A percentile compares a stretch with the other conserved stretches of the same genome.
phyloP scores from a whole-genome alignment of 2,329 filamentous ascomycete genomes.

The Dothidotthia symphoricarpi region DNA sequence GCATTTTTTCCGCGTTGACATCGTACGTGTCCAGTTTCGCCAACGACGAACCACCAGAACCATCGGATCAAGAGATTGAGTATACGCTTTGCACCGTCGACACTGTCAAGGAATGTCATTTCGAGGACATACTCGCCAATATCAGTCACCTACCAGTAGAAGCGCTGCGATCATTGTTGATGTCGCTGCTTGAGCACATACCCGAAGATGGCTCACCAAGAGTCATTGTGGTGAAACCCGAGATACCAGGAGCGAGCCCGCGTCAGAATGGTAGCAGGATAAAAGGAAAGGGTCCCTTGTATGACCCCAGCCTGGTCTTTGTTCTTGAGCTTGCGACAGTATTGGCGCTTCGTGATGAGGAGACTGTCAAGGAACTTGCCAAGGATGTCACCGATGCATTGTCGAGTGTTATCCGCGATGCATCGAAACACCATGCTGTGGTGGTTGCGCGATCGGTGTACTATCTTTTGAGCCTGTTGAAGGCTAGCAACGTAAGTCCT shows the following conservation, averaged over 20 bases:
- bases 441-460: conserved; percentile 80
- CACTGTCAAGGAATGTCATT: conserved; percentile 85
- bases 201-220: conserved; percentile 79
- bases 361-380: conserved; percentile 70
- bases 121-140: conserved; percentile 78
- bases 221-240: conserved; percentile 88
- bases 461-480: conserved; percentile 79
- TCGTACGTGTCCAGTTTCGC: conserved; percentile 99
- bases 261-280: conserved; percentile 60
- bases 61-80: conserved; percentile 94
- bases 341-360: conserved; percentile 71
- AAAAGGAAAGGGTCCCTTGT: conserved; percentile 59
- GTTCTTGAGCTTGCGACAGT: conserved; percentile 88
- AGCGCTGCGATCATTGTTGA: conserved; percentile 62
- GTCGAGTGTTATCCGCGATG: conserved; percentile 78
- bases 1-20: conserved; percentile 90
- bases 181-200: conserved; percentile 75
- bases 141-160: conserved; percentile 66
- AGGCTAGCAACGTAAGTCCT: conserved; percentile 73
- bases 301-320: conserved; percentile 85
- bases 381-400: conserved; percentile 77
- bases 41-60: conserved; percentile 94
- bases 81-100: conserved; percentile 93
- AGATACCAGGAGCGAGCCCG: conserved; percentile 64
- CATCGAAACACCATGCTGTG: conserved; percentile 75